Evolutionary conservation across 1,284 basidiomycete species (phyloP).

Genomic region (Prillingera fragicola): DNA sequence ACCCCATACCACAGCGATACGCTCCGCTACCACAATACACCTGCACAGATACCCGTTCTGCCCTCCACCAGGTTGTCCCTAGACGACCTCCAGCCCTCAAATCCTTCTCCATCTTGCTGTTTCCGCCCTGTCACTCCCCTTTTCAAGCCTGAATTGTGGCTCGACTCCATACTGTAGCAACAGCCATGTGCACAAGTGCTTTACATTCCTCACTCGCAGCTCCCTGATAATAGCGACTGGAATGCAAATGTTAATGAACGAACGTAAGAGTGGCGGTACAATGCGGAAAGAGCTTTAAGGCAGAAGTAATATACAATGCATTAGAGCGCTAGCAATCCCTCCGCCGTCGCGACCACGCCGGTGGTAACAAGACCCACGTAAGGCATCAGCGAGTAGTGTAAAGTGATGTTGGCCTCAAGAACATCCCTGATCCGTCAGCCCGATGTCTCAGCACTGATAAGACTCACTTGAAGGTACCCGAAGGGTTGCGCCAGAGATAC

Average conservation of each 20-base stretch:
- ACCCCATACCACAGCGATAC: too few species aligned
- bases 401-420: constrained; percentile 40
- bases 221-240: too few species aligned
- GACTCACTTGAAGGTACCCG: constrained; percentile 45
- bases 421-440: constrained; percentile 29
- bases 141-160: neutral
- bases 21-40: constrained; percentile 5
- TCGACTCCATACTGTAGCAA: constrained; percentile 2
- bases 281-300: neutral
- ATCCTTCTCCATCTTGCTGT: neutral
- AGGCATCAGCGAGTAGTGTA: constrained; percentile 49
- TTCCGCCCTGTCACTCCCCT: neutral
- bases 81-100: neutral
- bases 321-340: constrained; percentile 21
- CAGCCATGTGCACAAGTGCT: too few species aligned
- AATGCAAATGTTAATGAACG: too few species aligned
- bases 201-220: too few species aligned
- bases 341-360: constrained; percentile 43
- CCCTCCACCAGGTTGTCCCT: too few species aligned
- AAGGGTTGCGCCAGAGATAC: constrained; percentile 43
- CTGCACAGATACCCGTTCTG: constrained; percentile 13
- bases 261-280: too few species aligned
- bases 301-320: neutral
- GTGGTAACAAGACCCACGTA: constrained; percentile 47
- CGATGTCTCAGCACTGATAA: neutral